Base-by-base conservation (phyloP, 129 eudicot species). In the Pseudognaphalium luteoalbum region DNA sequence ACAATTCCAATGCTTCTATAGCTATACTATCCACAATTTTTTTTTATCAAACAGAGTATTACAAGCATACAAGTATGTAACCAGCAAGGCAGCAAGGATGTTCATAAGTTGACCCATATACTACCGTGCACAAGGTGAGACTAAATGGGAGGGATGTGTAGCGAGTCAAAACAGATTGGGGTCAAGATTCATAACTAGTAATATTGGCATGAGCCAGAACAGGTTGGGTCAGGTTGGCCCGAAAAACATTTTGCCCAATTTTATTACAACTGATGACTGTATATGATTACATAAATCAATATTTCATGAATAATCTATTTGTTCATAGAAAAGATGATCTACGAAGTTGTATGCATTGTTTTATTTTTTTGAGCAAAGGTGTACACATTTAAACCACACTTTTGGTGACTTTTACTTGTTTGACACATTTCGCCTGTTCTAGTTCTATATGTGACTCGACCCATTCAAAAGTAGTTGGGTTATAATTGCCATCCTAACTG, bases 1-100 rank as follows among this genome's bases (percentile, higher is more conserved):
- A 30, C n/a, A 71, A 72, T 28, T 51, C 2, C 62, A 60, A 73
- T 61, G 76, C 56, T 25, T 35, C 68, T 20, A 60, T 52, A n/a
- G 2, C 44, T 28, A 74, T 29, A 0, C 44, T 28, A 74, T 5
- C 77, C 56, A 73, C 20, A 72, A 54, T 30, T 7, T 29, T 3
- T 14, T 39, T 39, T 8, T 16, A 30, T 11, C 39, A 11, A 63
- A 63, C 4, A 2, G 5, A 65, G 14, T 39, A 39, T 25, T 25
- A 25, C 28, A 25, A 25, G 28, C 28, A 25, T 25, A 25, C 28
- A 25, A 29, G 17, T 34, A 62, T 4, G 68, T 28, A 29, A 62
- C n/a, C n/a, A n/a, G n/a, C n/a, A n/a, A n/a, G n/a, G 12, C 47
- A 39, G 3, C 47, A 39, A 39, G 3, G 11, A 63, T 25, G n/a